Base-by-base conservation (phyloP, 1,284 basidiomycete species). In the Cystobasidium sp. region DNA sequence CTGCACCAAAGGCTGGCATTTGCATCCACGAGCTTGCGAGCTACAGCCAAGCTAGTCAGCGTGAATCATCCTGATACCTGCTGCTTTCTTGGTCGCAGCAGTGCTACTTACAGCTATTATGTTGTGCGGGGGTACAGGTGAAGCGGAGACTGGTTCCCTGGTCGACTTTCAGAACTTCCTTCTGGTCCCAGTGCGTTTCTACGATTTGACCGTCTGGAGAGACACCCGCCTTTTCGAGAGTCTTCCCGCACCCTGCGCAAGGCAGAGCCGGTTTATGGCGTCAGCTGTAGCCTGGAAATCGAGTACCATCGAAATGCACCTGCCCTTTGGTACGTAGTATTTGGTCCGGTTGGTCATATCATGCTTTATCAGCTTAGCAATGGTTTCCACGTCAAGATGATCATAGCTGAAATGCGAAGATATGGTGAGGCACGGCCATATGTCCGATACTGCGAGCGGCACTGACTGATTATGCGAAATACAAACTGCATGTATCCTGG, bases 401-500 rank as follows among this genome's bases (percentile, higher is more conserved):
- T 81, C 80, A 67, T 80, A 81, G 74, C 80, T 81, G 64, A 14
- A 14, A n/a, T 44, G 31, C n/a, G 20, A 51, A 31, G 47, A 51
- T 51, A 51, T 14, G 16, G 14, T 51, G 31, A 31, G 31, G 2
- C 31, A 31, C 31, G 5, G 1, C 5, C 31, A 1, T 31, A 31
- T 5, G 1, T 31, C 31, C 31, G n/a, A 31, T 31, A 31, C 31
- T 31, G 31, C 31, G 20, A 22, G 31, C 39, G 16, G 37, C 31
- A 72, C 79, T 68, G 10, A 81, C 80, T 81, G 80, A 63, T 80
- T 79, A 74, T 81, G 80, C 20, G 77, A 78, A 31, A 81, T 79
- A 37, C 78, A 75, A 39, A 80, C 77, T 39, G 76, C 73, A 46
- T 81, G 78, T 56, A 78, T 75, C 0, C 65, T 75, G 0, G 80